Evolutionary conservation across 768 basidiomycete species (phyloP), one percentile per base, ranked within the genome.

Genomic region (Tephrocybe sp.): DNA sequence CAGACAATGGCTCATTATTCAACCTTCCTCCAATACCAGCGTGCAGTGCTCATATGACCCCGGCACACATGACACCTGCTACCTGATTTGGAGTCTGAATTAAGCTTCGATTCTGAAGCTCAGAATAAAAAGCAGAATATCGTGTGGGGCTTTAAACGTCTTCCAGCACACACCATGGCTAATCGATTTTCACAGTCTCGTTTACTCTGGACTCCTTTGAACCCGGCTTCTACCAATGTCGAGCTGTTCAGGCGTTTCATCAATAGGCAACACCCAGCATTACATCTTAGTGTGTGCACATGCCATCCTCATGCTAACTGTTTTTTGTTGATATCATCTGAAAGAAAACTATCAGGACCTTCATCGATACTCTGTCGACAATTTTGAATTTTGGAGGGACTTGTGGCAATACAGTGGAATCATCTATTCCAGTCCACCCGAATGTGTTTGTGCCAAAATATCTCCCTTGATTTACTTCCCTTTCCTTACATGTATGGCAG

Each of bases 351-450:
- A 80, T 55, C 70, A 80, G 59, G 84, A 84, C 39, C 71, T 88
- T 1, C 83, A 86, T 59, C 68, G 69, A 52, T 87, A 87, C 62
- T 87, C 86, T 10, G 74, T 86, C 10, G 74, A 80, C 49, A 67
- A 77, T 44, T 81, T 81, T 56, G 67, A 68, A 0, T 88, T 87
- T 65, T 87, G 85, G 85, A 61, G 78, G 22, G 85, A 88, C 57
- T 57, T 85, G 4, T 87, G 84, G 84, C 71, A 83, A 49, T 79
- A 71, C 54, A 61, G 83, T 52, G 77, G 78, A 14, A 78, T 87
- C 48, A 69, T 82, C 36, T 78, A 76, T 34, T 85, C 84, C 3
- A 65, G 79, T 26, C 75, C 80, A 16, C 83, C 52, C 10, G 26
- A 45, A 3, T 39, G 31, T 34, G 52, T 53, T 34, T 14, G 36